phyloP scores from a whole-genome alignment of 176 grass and related monocot species.

The Echinochloa phyllopogon region DNA sequence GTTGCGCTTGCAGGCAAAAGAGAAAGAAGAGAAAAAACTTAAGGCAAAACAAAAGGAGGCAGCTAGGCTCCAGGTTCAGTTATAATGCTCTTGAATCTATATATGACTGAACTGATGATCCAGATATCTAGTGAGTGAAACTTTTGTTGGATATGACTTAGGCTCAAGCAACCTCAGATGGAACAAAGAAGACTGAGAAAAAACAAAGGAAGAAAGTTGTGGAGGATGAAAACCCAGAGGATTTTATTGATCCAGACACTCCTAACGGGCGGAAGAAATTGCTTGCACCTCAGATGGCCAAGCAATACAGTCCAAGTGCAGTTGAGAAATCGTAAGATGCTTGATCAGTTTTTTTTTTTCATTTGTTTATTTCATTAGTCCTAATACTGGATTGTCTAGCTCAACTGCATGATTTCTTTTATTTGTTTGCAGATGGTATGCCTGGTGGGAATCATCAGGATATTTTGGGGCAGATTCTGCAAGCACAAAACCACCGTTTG shows the following conservation, averaged over 20 bases:
- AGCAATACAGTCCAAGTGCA: slow-evolving; percentile 70
- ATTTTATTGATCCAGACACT: slow-evolving; percentile 73
- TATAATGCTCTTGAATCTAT: slow-evolving; percentile 7
- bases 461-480: slow-evolving; percentile 77
- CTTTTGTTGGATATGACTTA: slow-evolving; percentile 20
- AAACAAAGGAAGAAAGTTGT: slow-evolving; percentile 59
- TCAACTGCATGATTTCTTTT: slow-evolving; percentile 6
- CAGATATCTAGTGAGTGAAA: not conserved
- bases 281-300: slow-evolving; percentile 80
- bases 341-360: not conserved
- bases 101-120: not conserved
- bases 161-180: slow-evolving; percentile 64
- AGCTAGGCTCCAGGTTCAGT: slow-evolving; percentile 65
- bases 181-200: slow-evolving; percentile 65
- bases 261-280: slow-evolving; percentile 61
- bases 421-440: slow-evolving; percentile 70
- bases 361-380: slow-evolving; percentile 12
- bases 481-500: slow-evolving; percentile 78
- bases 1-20: slow-evolving; percentile 55
- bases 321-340: slow-evolving; percentile 77
- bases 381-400: not conserved
- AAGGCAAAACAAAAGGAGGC: slow-evolving; percentile 81
- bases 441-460: slow-evolving; percentile 78
- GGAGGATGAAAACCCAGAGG: slow-evolving; percentile 79
- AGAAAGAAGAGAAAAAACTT: slow-evolving; percentile 78